phyloP scores from a whole-genome alignment of 2,329 filamentous ascomycete genomes.

The Cladosporium sp. region DNA sequence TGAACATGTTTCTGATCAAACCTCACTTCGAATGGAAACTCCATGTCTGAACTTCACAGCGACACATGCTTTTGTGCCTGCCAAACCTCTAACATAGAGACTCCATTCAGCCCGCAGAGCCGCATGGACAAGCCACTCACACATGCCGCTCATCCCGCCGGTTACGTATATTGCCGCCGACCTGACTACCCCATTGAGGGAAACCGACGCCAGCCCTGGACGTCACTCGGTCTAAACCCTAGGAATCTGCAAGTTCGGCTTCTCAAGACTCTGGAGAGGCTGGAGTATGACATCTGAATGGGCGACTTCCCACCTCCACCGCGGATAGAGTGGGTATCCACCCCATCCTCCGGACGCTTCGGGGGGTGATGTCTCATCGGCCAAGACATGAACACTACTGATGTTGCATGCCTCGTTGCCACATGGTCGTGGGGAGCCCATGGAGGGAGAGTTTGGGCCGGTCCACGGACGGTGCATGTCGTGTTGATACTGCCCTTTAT shows the following conservation, averaged over 20 bases:
- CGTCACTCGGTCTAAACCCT: background rate
- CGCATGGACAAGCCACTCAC: background rate
- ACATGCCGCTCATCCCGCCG: background rate
- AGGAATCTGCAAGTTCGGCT: constrained; percentile 7
- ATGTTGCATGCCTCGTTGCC: constrained; percentile 9
- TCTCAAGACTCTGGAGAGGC: constrained; percentile 1
- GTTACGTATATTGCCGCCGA: background rate
- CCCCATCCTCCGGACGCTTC: constrained; percentile 2
- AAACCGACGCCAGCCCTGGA: constrained; percentile 7
- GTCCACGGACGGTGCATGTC: constrained; percentile 1
- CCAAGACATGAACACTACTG: constrained; percentile 12
- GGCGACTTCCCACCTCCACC: constrained; percentile 1
- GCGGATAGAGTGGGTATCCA: background rate
- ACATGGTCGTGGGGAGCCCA: constrained; percentile 10
- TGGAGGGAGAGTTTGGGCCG: constrained; percentile 4
- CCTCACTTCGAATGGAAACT: background rate
- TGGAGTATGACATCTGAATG: constrained; percentile 9
- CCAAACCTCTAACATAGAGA: background rate
- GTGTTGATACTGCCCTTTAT: constrained; percentile 6
- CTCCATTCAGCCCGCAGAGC: background rate
- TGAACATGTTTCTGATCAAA: background rate
- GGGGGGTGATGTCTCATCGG: constrained; percentile 3
- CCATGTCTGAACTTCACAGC: background rate
- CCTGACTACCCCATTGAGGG: constrained; percentile 3
- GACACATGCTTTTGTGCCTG: background rate